Conservation (phyloP, 1,284 basidiomycete genomes). For the Coriolopsis trogii region DNA sequence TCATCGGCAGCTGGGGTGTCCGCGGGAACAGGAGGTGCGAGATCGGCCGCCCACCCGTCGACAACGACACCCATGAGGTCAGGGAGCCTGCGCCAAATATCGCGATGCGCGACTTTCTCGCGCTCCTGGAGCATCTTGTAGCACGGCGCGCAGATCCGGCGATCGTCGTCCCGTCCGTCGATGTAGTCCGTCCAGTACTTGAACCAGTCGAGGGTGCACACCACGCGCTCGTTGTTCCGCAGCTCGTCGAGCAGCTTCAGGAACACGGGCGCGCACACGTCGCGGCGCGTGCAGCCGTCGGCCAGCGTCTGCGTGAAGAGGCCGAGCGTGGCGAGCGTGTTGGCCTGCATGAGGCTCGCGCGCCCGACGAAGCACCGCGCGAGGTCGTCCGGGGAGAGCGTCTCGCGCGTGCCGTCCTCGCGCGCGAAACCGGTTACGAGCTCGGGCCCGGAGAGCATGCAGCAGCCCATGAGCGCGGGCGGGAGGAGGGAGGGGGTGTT, state of each 20-base stretch:
- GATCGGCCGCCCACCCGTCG: slow-evolving; percentile 11
- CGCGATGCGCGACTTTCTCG: slow-evolving; percentile 12
- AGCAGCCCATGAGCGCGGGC: slow-evolving; percentile 14
- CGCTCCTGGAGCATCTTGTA: slow-evolving; percentile 13
- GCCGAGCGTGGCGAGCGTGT: slow-evolving; percentile 3
- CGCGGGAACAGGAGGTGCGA: too few relatives aligned
- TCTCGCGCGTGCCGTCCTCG: slow-evolving; percentile 14
- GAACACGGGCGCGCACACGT: slow-evolving; percentile 12
- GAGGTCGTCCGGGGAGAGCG: slow-evolving; percentile 9
- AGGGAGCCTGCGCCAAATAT: slow-evolving; percentile 12
- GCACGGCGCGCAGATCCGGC: slow-evolving; percentile 12
- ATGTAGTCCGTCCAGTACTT: slow-evolving; percentile 13
- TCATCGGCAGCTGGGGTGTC: too few relatives aligned
- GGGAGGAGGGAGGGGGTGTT: slow-evolving; percentile 4
- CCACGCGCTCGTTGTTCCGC: slow-evolving; percentile 10
- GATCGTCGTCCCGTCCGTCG: slow-evolving; percentile 11
- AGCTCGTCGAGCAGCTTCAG: slow-evolving; percentile 14
- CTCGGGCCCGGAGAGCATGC: slow-evolving; percentile 5
- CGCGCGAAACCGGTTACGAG: slow-evolving; percentile 9
- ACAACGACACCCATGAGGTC: slow-evolving; percentile 13
- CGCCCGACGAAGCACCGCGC: slow-evolving; percentile 10
- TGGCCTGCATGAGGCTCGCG: neutral
- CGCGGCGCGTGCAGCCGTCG: slow-evolving; percentile 14
- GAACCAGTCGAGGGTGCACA: slow-evolving; percentile 6
- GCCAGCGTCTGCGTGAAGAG: slow-evolving; percentile 14